These are phyloP conservation scores for Sporothrix dimorphospora DNA, from an alignment of 2,329 filamentous ascomycete species.

Conservation along the genomic window DNA sequence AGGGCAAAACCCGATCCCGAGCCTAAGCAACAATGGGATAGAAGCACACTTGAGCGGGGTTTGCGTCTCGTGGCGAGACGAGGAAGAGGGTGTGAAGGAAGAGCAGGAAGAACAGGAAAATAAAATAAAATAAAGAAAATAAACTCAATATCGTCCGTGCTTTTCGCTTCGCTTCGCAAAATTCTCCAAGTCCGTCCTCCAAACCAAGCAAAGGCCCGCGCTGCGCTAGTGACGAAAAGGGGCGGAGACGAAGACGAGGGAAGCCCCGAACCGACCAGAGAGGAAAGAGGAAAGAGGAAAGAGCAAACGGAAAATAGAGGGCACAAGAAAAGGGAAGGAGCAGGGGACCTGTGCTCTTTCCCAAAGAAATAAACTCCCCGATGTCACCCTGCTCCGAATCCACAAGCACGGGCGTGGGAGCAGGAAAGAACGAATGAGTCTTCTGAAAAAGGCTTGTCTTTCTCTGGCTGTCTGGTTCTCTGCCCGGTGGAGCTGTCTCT, in stretches of 20 bases:
- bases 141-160: background rate
- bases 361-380: background rate
- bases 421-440: background rate
- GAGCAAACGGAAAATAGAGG: background rate
- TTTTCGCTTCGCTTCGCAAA: background rate
- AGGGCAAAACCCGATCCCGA: background rate
- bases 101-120: too few relatives aligned
- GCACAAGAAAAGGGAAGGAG: background rate
- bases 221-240: constrained; percentile 14
- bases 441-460: background rate
- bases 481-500: background rate
- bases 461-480: background rate
- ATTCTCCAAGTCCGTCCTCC: background rate
- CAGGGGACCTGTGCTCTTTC: background rate
- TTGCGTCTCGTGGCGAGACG: constrained; percentile 6
- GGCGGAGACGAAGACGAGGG: background rate
- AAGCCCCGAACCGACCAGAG: background rate
- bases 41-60: background rate
- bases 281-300: background rate
- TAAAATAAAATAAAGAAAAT: background rate
- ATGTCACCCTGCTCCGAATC: constrained; percentile 13
- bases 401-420: background rate
- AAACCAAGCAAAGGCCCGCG: background rate
- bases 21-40: background rate
- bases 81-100: background rate